Evolutionary conservation across 2,329 filamentous ascomycete species (phyloP).

Genomic region (Ceratocystis eucalypticola): DNA sequence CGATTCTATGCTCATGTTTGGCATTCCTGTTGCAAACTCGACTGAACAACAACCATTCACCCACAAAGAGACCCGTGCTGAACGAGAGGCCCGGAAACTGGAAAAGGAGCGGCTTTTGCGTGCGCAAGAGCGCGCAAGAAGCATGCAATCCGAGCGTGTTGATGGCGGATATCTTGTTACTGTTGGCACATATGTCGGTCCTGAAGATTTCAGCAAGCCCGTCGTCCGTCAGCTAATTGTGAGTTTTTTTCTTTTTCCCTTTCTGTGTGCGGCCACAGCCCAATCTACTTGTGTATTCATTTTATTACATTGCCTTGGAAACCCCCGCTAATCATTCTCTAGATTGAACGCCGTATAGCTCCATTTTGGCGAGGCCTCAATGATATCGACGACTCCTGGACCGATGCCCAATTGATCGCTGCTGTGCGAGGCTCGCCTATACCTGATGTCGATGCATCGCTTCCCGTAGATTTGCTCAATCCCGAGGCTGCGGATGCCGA

Average conservation of each 20-base stretch:
- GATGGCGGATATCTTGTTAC: constrained; percentile 93
- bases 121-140: constrained; percentile 75
- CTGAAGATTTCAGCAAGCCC: constrained; percentile 84
- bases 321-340: too few relatives aligned
- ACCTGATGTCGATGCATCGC: constrained; percentile 68
- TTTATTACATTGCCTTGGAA: constrained; percentile 13
- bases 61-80: constrained; percentile 77
- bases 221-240: constrained; percentile 86
- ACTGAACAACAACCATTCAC: constrained; percentile 35
- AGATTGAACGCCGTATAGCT: constrained; percentile 87
- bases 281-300: constrained; percentile 5
- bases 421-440: constrained; percentile 73
- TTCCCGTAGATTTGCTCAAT: constrained; percentile 46
- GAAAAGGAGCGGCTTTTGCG: constrained; percentile 68
- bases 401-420: constrained; percentile 87
- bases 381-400: constrained; percentile 79
- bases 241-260: constrained; percentile 24
- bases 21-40: neutral
- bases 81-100: constrained; percentile 71
- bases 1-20: constrained; percentile 11
- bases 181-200: constrained; percentile 79
- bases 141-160: constrained; percentile 79
- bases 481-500: constrained; percentile 36
- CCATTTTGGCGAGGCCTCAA: constrained; percentile 93
- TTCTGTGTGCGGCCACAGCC: too few relatives aligned